A percentile compares a stretch with the other conserved stretches of the same genome.
Conservation (phyloP, 148 eudicot species). For the Silene conica region DNA sequence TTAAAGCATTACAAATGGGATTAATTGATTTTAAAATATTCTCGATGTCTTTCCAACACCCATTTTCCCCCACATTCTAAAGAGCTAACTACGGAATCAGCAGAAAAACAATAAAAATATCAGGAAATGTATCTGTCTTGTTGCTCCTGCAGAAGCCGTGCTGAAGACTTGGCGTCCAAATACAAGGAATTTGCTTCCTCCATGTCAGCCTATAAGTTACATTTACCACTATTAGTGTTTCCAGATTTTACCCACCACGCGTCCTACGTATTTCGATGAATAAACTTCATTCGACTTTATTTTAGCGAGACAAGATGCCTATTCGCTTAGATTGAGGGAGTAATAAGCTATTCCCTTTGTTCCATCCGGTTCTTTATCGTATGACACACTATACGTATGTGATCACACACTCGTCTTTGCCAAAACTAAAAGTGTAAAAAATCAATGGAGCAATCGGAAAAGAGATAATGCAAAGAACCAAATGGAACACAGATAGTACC, state of each 20-base stretch:
- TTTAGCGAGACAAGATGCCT: too few relatives aligned
- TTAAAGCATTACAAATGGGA: background rate
- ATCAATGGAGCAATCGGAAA: background rate
- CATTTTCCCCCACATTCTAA: background rate
- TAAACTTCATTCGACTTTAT: too few relatives aligned
- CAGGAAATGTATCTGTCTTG: slow-evolving; percentile 90
- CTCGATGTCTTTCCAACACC: background rate
- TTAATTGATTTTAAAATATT: background rate
- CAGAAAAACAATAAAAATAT: slow-evolving; percentile 8
- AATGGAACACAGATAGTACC: background rate
- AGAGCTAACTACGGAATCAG: slow-evolving; percentile 1
- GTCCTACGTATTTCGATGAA: too few relatives aligned
- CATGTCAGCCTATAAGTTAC: slow-evolving; percentile 64
- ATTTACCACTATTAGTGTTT: slow-evolving; percentile 9
- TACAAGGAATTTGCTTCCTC: slow-evolving; percentile 76
- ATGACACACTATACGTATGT: background rate
- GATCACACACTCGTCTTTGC: background rate
- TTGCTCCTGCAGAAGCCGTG: slow-evolving; percentile 94
- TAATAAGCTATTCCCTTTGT: background rate
- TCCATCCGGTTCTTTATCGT: background rate
- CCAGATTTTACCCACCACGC: background rate
- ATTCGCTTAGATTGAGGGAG: too few relatives aligned
- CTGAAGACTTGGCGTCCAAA: slow-evolving; percentile 90
- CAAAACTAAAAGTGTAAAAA: background rate
- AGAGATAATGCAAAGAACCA: background rate